Base-by-base conservation (phyloP, 768 basidiomycete species). In the Daedalea quercina region DNA sequence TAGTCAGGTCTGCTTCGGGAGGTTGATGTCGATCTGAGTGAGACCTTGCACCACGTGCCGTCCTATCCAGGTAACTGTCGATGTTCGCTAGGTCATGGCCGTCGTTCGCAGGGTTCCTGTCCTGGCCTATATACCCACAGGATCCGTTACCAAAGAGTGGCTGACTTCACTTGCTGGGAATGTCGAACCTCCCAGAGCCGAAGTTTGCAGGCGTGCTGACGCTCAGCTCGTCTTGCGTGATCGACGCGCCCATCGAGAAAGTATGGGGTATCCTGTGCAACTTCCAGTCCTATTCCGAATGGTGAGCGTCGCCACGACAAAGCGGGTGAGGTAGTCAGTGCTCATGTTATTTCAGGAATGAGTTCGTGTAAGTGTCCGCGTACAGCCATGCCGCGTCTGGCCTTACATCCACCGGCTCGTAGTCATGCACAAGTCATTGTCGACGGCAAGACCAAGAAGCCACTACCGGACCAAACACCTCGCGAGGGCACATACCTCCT, bases 221-320 rank as follows among this genome's bases (percentile, higher is more conserved):
- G 1, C 68, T 75, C 3, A 69, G 70, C 1, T 73, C 73, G 8
- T 78, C 78, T 0, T 68, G 70, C 2, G 57, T 72, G 3, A 87
- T 88, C 47, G 76, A 86, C 59, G 84, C 87, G 1, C 79, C 83
- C 0, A 63, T 69, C 22, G 76, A 84, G 9, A 70, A 73, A 57
- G 82, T 86, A 1, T 89, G 86, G 86, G 61, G 67, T 2, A 72
- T 78, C 3, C 54, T 89, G 41, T 67, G 77, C 50, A 82, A 86
- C 63, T 87, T 87, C 67, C 62, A 68, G 1, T 73, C 76, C 3
- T 87, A 87, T 58, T 70, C 70, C 17, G 70, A 82, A 67, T 89
- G 86, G 86, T 82, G 63, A 40, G 37, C 46, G 74, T 61, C 26
- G 26, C 33, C 28, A 19, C 1, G 23, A 28, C 23, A 3, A n/a